phyloP scores from a whole-genome alignment of 306 rosid genomes.

The Hylodesmum podocarpum region DNA sequence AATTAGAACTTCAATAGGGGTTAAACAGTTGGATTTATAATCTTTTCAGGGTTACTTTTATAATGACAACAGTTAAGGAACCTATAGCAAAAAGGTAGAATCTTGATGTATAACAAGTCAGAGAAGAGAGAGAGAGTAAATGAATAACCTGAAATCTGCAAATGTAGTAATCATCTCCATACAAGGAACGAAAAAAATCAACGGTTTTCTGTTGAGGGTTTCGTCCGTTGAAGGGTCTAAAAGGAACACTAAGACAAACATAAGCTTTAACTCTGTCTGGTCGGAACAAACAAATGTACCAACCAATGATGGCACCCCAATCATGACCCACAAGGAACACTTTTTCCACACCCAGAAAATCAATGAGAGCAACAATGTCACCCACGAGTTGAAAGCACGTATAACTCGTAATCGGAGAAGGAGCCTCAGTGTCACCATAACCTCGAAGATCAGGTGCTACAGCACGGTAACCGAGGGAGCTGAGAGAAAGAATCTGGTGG shows the following conservation, averaged over 20 bases:
- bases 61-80: no score
- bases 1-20: no score
- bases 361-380: slow-evolving; percentile 36
- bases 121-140: neutral
- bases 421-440: slow-evolving; percentile 40
- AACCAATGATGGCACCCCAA: slow-evolving; percentile 44
- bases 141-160: slow-evolving; percentile 38
- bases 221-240: slow-evolving; percentile 19
- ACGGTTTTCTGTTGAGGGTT: slow-evolving; percentile 22
- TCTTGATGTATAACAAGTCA: no score
- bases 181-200: slow-evolving; percentile 8
- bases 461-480: slow-evolving; percentile 41
- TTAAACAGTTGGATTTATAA: no score
- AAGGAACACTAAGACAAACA: slow-evolving; percentile 44
- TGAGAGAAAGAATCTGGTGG: slow-evolving; percentile 37
- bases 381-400: slow-evolving; percentile 31
- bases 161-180: slow-evolving; percentile 41
- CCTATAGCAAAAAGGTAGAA: no score
- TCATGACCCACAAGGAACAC: slow-evolving; percentile 40
- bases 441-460: slow-evolving; percentile 47
- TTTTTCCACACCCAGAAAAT: slow-evolving; percentile 27
- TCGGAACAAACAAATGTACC: slow-evolving; percentile 43
- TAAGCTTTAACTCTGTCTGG: slow-evolving; percentile 40
- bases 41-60: no score
- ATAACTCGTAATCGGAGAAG: slow-evolving; percentile 13